Percentiles rank a stretch among this genome's conserved stretches.
These are phyloP conservation scores for Dysphania ambrosioides DNA, from an alignment of 148 eudicot genomes.

Conservation along the genomic window DNA sequence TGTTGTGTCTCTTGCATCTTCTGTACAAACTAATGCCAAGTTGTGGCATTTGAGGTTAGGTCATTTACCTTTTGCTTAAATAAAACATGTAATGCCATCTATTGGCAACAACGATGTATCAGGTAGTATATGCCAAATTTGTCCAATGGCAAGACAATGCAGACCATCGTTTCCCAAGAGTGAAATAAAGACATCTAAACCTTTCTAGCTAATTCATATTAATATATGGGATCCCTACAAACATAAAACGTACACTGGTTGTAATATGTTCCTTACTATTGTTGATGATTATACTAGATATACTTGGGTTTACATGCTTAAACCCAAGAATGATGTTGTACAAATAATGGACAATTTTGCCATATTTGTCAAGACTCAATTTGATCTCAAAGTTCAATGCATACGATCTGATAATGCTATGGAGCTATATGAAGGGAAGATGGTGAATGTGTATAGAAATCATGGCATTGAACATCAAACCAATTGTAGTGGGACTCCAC, in stretches of 20 bases:
- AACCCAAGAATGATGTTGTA: too few relatives aligned
- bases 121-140: too few relatives aligned
- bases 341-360: neutral
- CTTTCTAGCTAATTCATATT: neutral
- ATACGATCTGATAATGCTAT: neutral
- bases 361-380: neutral
- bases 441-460: too few relatives aligned
- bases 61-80: too few relatives aligned
- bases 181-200: neutral
- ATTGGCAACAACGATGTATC: too few relatives aligned
- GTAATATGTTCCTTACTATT: neutral
- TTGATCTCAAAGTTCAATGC: neutral
- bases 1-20: too few relatives aligned
- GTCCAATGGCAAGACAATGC: too few relatives aligned
- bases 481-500: neutral
- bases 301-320: slow-evolving; percentile 4
- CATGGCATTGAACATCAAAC: neutral
- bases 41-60: neutral
- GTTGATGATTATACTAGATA: slow-evolving; percentile 1
- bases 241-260: neutral
- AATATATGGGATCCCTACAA: neutral
- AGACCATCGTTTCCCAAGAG: neutral
- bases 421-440: neutral
- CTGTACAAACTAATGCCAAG: neutral
- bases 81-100: too few relatives aligned